Percentiles rank a stretch among this genome's conserved stretches.
These are phyloP conservation scores for Eimeria praecox DNA, from an alignment of 169 alveolate genomes.

Conservation along the genomic window DNA sequence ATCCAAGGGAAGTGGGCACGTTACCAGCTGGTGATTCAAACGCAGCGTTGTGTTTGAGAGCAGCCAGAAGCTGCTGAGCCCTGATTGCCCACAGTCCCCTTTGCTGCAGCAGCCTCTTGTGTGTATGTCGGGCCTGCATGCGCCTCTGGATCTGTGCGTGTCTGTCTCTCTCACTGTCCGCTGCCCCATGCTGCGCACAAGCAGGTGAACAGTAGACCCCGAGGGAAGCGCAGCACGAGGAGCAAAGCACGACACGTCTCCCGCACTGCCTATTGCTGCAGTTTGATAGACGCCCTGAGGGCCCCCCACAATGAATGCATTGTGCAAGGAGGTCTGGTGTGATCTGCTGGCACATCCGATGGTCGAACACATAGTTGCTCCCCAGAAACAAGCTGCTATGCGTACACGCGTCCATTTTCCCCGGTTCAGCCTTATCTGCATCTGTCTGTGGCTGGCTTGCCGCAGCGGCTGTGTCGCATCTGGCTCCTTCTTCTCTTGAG, in stretches of 20 bases:
- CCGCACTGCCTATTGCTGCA: slow-evolving; percentile 79
- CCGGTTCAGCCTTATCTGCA: background rate
- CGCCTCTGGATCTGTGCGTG: slow-evolving; percentile 56
- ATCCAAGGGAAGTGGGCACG: background rate
- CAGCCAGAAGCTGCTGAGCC: slow-evolving; percentile 74
- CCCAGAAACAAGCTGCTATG: slow-evolving; percentile 65
- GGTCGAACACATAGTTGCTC: slow-evolving; percentile 81
- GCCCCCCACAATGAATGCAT: slow-evolving; percentile 68
- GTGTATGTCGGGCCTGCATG: slow-evolving; percentile 45
- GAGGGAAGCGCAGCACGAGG: slow-evolving; percentile 54
- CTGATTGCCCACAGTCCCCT: slow-evolving; percentile 48
- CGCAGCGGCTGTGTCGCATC: background rate
- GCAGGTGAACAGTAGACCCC: slow-evolving; percentile 76
- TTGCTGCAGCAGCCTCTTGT: slow-evolving; percentile 34
- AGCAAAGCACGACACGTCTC: slow-evolving; percentile 73
- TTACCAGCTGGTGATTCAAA: background rate
- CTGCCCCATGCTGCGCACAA: slow-evolving; percentile 26
- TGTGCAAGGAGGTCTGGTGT: slow-evolving; percentile 71
- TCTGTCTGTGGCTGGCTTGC: background rate
- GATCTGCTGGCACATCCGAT: slow-evolving; percentile 78
- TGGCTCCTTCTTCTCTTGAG: background rate
- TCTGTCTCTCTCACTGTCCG: background rate
- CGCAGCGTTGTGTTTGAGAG: slow-evolving; percentile 44
- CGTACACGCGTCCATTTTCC: background rate
- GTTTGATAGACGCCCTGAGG: slow-evolving; percentile 64